A percentile compares a stretch with the other conserved stretches of the same genome.
These are phyloP conservation scores for Gorgonomyces haynaldii DNA, from an alignment of 192 early-diverging fungal genomes.

Conservation along the genomic window DNA sequence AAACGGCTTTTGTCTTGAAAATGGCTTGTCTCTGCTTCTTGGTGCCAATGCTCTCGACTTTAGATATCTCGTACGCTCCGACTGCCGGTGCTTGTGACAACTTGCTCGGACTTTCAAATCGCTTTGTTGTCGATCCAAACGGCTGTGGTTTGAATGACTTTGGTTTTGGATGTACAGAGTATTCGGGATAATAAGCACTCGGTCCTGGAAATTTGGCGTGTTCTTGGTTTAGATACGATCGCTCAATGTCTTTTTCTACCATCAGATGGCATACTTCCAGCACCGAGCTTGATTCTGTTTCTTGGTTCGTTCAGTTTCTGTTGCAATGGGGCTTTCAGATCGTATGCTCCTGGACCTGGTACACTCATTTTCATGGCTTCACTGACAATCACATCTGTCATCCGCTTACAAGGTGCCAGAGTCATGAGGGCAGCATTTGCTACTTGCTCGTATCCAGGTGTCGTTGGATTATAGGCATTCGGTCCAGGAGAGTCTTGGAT, in stretches of 20 bases:
- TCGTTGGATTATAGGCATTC: conserved; percentile 23
- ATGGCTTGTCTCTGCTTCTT: conserved; percentile 7
- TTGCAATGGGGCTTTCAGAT: conserved; percentile 26
- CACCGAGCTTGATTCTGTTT: conserved; percentile 15
- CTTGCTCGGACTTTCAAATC: conserved; percentile 21
- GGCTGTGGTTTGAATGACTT: conserved; percentile 25
- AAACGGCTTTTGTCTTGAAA: conserved; percentile 8
- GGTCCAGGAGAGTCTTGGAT: conserved; percentile 28
- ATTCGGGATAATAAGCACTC: conserved; percentile 36
- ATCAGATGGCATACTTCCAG: neutral
- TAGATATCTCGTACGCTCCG: conserved; percentile 32
- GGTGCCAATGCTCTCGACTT: conserved; percentile 14
- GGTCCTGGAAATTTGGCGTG: conserved; percentile 35
- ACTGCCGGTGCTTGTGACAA: conserved; percentile 17
- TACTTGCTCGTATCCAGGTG: conserved; percentile 8
- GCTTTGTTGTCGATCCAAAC: conserved; percentile 32
- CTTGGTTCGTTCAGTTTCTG: conserved; percentile 12
- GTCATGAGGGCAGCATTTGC: conserved; percentile 40
- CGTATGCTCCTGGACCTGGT: conserved; percentile 36
- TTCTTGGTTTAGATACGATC: conserved; percentile 16
- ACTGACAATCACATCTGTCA: conserved; percentile 38
- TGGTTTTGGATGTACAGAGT: conserved; percentile 10
- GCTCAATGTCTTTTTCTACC: neutral
- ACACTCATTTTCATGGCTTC: conserved; percentile 19
- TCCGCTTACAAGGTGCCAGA: conserved; percentile 33